phyloP scores from a whole-genome alignment of 352 stramenopile species.

The Phytophthora fragariae region DNA sequence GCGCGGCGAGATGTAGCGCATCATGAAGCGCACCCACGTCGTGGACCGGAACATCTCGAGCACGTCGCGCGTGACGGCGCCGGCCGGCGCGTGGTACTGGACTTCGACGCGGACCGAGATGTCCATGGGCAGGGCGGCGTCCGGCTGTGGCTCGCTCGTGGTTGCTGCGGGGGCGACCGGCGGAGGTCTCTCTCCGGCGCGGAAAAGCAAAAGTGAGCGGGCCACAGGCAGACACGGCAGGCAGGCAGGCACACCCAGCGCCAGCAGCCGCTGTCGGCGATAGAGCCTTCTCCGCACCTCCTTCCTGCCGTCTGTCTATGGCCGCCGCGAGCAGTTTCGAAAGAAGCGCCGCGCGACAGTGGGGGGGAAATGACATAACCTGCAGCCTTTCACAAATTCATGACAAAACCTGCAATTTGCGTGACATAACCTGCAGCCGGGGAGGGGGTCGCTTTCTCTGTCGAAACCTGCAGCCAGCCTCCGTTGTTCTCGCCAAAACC shows the following conservation, averaged over 20 bases:
- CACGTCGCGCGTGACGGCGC: conserved; percentile 58
- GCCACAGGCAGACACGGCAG: conserved; percentile 19
- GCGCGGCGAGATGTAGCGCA: conserved; percentile 74
- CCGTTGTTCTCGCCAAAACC: no score
- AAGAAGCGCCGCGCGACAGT: conserved; percentile 33
- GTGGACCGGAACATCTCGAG: conserved; percentile 76
- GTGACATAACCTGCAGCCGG: no score
- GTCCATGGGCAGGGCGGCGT: conserved; percentile 47
- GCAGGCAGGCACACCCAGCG: not conserved
- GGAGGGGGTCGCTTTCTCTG: no score
- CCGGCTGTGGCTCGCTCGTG: conserved; percentile 23
- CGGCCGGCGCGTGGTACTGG: conserved; percentile 68
- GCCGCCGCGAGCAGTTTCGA: conserved; percentile 46
- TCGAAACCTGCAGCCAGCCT: no score
- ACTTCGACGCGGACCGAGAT: conserved; percentile 77
- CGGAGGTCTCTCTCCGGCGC: conserved; percentile 28
- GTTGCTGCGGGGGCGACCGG: conserved; percentile 12
- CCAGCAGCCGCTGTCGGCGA: conserved; percentile 3
- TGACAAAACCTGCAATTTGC: no score
- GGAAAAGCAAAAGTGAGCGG: conserved; percentile 46
- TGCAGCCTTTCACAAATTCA: no score
- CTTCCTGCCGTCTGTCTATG: conserved; percentile 34
- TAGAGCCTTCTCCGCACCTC: conserved; percentile 8
- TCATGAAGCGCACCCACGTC: conserved; percentile 84
- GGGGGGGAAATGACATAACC: not conserved